Conservation (phyloP, 2,329 filamentous ascomycete species). For the Bipolaris bicolor region DNA sequence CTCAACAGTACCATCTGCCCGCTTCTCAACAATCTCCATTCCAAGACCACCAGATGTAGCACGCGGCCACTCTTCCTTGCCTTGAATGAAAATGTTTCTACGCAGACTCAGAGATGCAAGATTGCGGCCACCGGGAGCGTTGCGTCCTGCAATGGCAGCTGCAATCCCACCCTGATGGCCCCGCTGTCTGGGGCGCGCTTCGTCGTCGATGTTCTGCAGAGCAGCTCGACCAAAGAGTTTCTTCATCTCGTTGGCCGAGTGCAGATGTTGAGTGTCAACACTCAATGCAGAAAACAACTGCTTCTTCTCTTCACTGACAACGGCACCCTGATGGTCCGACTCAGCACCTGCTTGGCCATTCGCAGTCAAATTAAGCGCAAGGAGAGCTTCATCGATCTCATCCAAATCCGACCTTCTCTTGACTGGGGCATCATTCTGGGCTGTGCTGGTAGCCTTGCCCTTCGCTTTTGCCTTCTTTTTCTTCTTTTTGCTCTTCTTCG, state of each 20-base stretch:
- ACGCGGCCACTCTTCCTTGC: constrained; percentile 85
- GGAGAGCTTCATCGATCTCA: constrained; percentile 70
- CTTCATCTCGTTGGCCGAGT: constrained; percentile 90
- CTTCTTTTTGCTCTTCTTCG: constrained; percentile 62
- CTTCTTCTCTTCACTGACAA: constrained; percentile 50
- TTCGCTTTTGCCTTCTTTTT: constrained; percentile 67
- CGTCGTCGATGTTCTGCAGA: constrained; percentile 62
- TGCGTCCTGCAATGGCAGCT: constrained; percentile 61
- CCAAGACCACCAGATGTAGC: constrained; percentile 79
- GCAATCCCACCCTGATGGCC: constrained; percentile 64
- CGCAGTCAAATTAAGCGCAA: constrained; percentile 58
- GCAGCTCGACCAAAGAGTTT: constrained; percentile 71
- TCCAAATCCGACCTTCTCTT: constrained; percentile 54
- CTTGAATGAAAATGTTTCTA: constrained; percentile 83
- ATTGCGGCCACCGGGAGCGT: constrained; percentile 63
- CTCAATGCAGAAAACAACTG: constrained; percentile 62
- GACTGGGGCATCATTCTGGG: constrained; percentile 23
- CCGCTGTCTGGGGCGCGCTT: constrained; percentile 57
- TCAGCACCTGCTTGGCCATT: constrained; percentile 25
- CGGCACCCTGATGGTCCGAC: constrained; percentile 22
- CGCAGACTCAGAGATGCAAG: constrained; percentile 74
- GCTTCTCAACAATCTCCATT: constrained; percentile 72
- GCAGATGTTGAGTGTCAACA: constrained; percentile 75
- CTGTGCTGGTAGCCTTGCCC: constrained; percentile 50
- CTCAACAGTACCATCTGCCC: constrained; percentile 65